Evolutionary conservation across 495 filamentous ascomycete species (phyloP).

Genomic region (Hypoxylon subgilvum): DNA sequence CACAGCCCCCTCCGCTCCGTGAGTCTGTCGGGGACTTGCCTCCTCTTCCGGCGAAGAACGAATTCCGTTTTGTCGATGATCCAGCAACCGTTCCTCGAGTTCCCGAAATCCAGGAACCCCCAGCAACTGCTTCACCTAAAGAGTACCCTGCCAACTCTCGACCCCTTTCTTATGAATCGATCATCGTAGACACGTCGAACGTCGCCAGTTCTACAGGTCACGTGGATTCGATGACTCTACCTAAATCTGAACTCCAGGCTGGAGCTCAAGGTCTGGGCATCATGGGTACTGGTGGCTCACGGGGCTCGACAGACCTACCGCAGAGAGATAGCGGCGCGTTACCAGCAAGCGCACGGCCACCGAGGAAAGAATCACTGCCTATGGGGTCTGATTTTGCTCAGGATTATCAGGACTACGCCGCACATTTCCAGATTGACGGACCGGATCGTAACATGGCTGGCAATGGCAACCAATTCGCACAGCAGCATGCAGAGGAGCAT

Average conservation of each 20-base stretch:
- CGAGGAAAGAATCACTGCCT: slow-evolving; percentile 36
- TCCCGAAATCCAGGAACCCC: slow-evolving; percentile 46
- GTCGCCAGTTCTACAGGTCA: slow-evolving; percentile 13
- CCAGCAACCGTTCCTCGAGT: slow-evolving; percentile 42
- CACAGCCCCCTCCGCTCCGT: slow-evolving; percentile 18
- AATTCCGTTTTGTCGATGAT: slow-evolving; percentile 41
- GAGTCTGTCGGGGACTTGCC: slow-evolving; percentile 11
- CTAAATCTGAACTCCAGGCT: no score
- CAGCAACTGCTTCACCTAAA: slow-evolving; percentile 43
- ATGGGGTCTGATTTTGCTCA: slow-evolving; percentile 11
- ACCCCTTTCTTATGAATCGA: slow-evolving; percentile 33
- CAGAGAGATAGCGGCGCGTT: slow-evolving; percentile 6
- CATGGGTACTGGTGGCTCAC: slow-evolving; percentile 19
- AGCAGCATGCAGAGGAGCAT: slow-evolving; percentile 41
- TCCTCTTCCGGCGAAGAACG: slow-evolving; percentile 30
- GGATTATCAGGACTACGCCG: slow-evolving; percentile 36
- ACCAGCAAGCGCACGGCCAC: slow-evolving; percentile 14
- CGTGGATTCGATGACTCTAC: slow-evolving; percentile 14
- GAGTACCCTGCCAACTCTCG: slow-evolving; percentile 11
- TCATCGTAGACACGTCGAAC: slow-evolving; percentile 17
- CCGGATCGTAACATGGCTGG: slow-evolving; percentile 8
- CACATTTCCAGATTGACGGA: slow-evolving; percentile 34
- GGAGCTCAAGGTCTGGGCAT: slow-evolving; percentile 27
- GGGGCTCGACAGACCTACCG: slow-evolving; percentile 21
- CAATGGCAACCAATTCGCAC: slow-evolving; percentile 38